phyloP scores from a whole-genome alignment of 2,329 filamentous ascomycete species.

The Conoideocrella luteorostrata region DNA sequence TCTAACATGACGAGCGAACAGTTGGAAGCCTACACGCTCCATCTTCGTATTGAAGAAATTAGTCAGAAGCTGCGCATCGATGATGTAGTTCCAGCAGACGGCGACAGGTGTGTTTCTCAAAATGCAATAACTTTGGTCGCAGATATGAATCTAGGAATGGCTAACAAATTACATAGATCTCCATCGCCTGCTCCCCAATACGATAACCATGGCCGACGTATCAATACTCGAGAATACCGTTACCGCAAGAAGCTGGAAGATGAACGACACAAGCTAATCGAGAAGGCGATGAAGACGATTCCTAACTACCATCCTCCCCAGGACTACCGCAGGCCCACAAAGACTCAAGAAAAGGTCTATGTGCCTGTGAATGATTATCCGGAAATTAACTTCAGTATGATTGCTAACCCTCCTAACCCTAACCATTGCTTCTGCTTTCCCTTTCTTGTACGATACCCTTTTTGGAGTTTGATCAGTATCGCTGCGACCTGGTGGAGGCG shows the following conservation, averaged over 20 bases:
- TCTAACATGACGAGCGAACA: conserved; percentile 98
- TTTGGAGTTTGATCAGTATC: conserved; percentile 41
- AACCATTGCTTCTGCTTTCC: conserved; percentile 43
- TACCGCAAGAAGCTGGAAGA: conserved; percentile 98
- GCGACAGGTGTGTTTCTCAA: conserved; percentile 67
- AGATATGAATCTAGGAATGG: background rate
- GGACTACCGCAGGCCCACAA: conserved; percentile 97
- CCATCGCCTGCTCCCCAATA: conserved; percentile 95
- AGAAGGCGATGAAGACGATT: conserved; percentile 99
- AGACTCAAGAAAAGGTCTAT: conserved; percentile 99
- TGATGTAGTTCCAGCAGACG: conserved; percentile 95
- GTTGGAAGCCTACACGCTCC: conserved; percentile 92
- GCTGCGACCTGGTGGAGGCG: conserved; percentile 22
- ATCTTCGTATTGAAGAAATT: conserved; percentile 97
- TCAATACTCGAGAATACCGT: conserved; percentile 97
- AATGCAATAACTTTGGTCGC: background rate
- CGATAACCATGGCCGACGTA: conserved; percentile 98
- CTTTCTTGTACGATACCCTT: conserved; percentile 22
- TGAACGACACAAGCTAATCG: conserved; percentile 96
- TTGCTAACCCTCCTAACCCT: conserved; percentile 93
- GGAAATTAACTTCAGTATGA: conserved; percentile 99
- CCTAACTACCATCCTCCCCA: conserved; percentile 98
- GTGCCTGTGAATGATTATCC: conserved; percentile 99
- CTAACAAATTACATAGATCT: conserved; percentile 53
- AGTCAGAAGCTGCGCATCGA: conserved; percentile 99